Percentiles rank a stretch among this genome's conserved stretches.
Evolutionary conservation across 352 stramenopile species (phyloP).

Genomic region (Phytopythium litorale): DNA sequence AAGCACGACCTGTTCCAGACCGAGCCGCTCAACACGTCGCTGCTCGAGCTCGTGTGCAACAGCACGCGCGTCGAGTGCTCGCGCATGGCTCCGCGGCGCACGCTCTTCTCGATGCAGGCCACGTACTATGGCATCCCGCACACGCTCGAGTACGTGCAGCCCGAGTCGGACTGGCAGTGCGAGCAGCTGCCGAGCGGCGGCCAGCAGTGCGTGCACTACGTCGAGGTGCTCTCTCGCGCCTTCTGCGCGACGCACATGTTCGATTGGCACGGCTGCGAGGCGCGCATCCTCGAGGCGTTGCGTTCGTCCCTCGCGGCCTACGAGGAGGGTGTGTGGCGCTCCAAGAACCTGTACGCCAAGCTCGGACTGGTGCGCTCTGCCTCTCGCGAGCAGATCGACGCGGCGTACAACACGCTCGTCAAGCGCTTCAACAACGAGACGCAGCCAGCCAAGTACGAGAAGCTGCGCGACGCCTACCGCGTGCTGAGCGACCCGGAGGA

Average conservation of each 20-base stretch:
- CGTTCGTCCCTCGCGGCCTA: conserved; percentile 58
- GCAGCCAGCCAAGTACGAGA: conserved; percentile 81
- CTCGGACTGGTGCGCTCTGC: conserved; percentile 72
- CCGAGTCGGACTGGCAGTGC: conserved; percentile 77
- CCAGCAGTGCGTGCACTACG: conserved; percentile 71
- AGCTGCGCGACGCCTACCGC: conserved; percentile 72
- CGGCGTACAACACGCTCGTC: conserved; percentile 74
- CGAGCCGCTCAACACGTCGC: conserved; percentile 66
- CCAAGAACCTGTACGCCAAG: conserved; percentile 80
- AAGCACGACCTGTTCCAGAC: conserved; percentile 86
- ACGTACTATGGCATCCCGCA: conserved; percentile 67
- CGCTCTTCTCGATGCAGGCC: conserved; percentile 75
- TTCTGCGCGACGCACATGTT: conserved; percentile 79
- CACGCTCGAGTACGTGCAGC: conserved; percentile 74
- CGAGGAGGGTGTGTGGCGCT: conserved; percentile 71
- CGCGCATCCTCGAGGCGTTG: conserved; percentile 60
- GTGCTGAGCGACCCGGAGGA: conserved; percentile 76
- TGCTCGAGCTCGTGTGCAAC: conserved; percentile 69
- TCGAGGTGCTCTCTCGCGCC: conserved; percentile 50
- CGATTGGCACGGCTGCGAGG: conserved; percentile 50
- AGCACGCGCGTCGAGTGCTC: conserved; percentile 59
- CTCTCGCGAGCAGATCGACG: conserved; percentile 68
- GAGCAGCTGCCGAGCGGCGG: conserved; percentile 35
- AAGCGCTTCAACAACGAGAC: conserved; percentile 87
- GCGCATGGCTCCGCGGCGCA: conserved; percentile 50